phyloP scores from a whole-genome alignment of 192 early-diverging fungal genomes.

The Backusella liffmaniae region DNA sequence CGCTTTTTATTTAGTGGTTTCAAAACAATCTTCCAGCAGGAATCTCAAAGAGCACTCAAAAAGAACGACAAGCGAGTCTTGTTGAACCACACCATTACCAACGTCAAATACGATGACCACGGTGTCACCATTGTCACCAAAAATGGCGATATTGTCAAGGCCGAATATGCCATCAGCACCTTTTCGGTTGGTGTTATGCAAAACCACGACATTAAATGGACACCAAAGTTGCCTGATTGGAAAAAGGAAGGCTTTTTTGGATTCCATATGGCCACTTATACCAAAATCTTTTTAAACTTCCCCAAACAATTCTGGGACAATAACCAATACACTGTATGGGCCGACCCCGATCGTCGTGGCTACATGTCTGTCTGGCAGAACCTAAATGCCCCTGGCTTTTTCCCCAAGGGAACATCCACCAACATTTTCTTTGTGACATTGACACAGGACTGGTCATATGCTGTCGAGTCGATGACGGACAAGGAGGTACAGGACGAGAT shows the following conservation, averaged over 20 bases:
- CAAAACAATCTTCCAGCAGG: slow-evolving; percentile 32
- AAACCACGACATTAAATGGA: slow-evolving; percentile 32
- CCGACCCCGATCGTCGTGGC: slow-evolving; percentile 30
- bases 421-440: slow-evolving; percentile 38
- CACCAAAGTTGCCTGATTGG: slow-evolving; percentile 35
- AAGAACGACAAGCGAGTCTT: slow-evolving; percentile 25
- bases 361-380: slow-evolving; percentile 33
- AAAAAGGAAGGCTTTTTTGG: slow-evolving; percentile 36
- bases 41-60: slow-evolving; percentile 26
- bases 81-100: slow-evolving; percentile 27
- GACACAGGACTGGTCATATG: slow-evolving; percentile 30
- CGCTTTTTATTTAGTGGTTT: slow-evolving; percentile 26
- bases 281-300: slow-evolving; percentile 42
- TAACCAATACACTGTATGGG: slow-evolving; percentile 34
- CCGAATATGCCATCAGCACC: slow-evolving; percentile 43
- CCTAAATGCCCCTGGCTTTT: slow-evolving; percentile 30
- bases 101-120: slow-evolving; percentile 20
- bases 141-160: slow-evolving; percentile 23
- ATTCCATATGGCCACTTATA: slow-evolving; percentile 44
- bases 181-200: slow-evolving; percentile 42
- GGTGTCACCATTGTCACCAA: slow-evolving; percentile 34
- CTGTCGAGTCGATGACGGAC: slow-evolving; percentile 24
- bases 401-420: slow-evolving; percentile 19
- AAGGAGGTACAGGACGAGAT: slow-evolving; percentile 27
- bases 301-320: slow-evolving; percentile 38